Conservation (phyloP, 164 flowering plant species). For the Santalum album region DNA sequence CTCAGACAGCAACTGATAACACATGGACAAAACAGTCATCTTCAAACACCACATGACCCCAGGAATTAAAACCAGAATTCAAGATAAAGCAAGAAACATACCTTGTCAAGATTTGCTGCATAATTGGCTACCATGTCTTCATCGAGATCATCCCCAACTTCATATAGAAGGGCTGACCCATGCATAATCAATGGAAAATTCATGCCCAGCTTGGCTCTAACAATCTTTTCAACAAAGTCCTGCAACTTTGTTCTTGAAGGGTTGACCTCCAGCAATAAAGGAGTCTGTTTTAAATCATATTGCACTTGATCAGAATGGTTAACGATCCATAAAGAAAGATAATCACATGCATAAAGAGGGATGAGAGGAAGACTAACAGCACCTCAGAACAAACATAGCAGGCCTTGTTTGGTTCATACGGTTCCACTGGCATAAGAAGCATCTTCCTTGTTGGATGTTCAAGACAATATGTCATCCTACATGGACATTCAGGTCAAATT, state of each 20-base stretch:
- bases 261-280: constrained; percentile 71
- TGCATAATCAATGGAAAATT: constrained; percentile 73
- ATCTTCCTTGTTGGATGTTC: constrained; percentile 68
- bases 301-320: constrained; percentile 8
- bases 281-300: constrained; percentile 49
- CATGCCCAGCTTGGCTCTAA: constrained; percentile 88
- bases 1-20: constrained; percentile 53
- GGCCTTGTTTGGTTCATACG: constrained; percentile 83
- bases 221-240: constrained; percentile 87
- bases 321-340: constrained; percentile 1
- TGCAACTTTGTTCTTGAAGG: constrained; percentile 60
- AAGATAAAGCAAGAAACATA: constrained; percentile 13
- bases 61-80: not conserved
- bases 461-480: constrained; percentile 83
- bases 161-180: constrained; percentile 80
- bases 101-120: constrained; percentile 82
- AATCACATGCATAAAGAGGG: not conserved
- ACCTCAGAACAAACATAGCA: constrained; percentile 98
- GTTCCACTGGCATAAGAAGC: constrained; percentile 95
- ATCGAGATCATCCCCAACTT: constrained; percentile 94
- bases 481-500: constrained; percentile 5
- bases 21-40: constrained; percentile 1
- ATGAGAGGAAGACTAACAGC: constrained; percentile 2
- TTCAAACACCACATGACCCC: not conserved
- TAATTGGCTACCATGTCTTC: constrained; percentile 65